Base-by-base conservation (phyloP, 176 grass and related monocot genomes). In the Avena atlantica region DNA sequence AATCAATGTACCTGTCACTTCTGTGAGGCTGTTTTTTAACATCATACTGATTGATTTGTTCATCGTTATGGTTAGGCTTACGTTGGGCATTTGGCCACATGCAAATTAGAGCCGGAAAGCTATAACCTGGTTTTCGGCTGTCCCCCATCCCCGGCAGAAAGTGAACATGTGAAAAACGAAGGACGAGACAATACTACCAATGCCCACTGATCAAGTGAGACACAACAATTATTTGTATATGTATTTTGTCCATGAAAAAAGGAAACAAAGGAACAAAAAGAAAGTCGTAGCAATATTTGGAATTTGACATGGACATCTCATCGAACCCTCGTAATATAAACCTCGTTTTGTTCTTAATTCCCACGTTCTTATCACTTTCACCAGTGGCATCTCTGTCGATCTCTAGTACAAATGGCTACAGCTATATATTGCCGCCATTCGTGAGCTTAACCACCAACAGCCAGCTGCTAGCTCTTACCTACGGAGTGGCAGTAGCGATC, bases 361-460 rank as follows among this genome's bases (percentile, higher is more conserved):
- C 37, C 69, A 84, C 81, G 69, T 60, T 84, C 10, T 74, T 61
- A 74, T 74, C 81, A 40, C 8, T 66, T 12, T 60, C 40, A 87
- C 42, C 47, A 37, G 60, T 63, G 12, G 62, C 27, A 29, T 29
- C 29, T 55, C 12, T 19, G 21, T 21, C 9, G 21, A 15, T 59
- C 56, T 9, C 40, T 85, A 68, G 37, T 25, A 14, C n/a, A n/a
- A n/a, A 6, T 7, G 40, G 40, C 40, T 42, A 42, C 5, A 15
- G 15, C 45, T 74, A 74, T 67, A 85, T 84, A 84, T 73, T 57
- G 13, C n/a, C 60, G 12, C 42, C 70, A 36, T n/a, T 20, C 15
- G 24, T 84, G 44, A 21, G 12, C 74, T 9, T 16, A 58, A 12
- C 74, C 24, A 24, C 65, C 80, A 60, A 61, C 62, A 59, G 24